Evolutionary conservation across 2,329 filamentous ascomycete species (phyloP).

Genomic region (Calonectria crousiana): DNA sequence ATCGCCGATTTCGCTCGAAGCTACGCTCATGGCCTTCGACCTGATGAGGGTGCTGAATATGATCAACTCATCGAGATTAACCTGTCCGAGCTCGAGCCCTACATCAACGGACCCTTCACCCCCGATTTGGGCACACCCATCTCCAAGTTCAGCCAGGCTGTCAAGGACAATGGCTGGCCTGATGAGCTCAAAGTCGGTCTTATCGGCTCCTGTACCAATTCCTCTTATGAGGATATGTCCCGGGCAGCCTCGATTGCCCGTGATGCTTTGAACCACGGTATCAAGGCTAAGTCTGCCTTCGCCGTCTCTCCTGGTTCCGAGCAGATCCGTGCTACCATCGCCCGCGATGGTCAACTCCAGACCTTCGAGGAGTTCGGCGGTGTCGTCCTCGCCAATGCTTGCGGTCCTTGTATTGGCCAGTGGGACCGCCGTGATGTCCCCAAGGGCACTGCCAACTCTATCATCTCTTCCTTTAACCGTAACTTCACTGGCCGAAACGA

Average conservation of each 20-base stretch:
- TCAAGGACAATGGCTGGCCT: conserved; percentile 90
- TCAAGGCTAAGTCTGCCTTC: conserved; percentile 91
- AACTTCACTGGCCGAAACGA: conserved; percentile 99
- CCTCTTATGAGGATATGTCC: conserved; percentile 99
- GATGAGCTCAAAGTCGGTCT: conserved; percentile 90
- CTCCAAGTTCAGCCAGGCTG: conserved; percentile 87
- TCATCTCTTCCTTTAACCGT: conserved; percentile 99
- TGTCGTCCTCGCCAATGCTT: conserved; percentile 92
- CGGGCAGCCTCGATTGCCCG: conserved; percentile 93
- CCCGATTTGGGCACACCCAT: conserved; percentile 94
- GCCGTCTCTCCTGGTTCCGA: conserved; percentile 97
- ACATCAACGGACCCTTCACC: conserved; percentile 97
- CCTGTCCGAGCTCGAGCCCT: conserved; percentile 89
- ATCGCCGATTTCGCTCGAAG: conserved; percentile 91
- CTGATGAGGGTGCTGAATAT: conserved; percentile 90
- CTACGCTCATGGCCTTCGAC: conserved; percentile 87
- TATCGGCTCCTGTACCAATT: conserved; percentile 99
- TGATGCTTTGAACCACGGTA: conserved; percentile 88
- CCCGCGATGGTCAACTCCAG: conserved; percentile 86
- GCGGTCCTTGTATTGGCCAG: conserved; percentile 92
- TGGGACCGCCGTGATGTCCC: conserved; percentile 95
- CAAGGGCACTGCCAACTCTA: conserved; percentile 96
- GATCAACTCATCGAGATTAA: conserved; percentile 93
- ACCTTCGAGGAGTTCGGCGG: conserved; percentile 91
- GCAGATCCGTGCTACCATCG: conserved; percentile 94